Evolutionary conservation across 176 grass and related monocot genomes (phyloP).

Genomic region (sorghum (Sorghum bicolor)): DNA sequence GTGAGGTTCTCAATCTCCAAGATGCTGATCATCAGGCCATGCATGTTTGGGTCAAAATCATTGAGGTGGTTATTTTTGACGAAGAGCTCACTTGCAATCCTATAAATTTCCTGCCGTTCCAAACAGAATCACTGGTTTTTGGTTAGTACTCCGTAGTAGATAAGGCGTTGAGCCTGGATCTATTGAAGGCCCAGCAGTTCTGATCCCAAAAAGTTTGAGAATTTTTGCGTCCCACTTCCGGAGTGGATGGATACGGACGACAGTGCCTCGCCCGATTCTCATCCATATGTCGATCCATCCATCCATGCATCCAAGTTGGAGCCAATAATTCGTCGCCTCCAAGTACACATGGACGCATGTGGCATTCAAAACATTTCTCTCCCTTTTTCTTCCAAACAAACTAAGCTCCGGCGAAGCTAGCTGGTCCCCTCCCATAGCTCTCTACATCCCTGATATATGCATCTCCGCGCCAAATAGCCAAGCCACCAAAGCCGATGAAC

Average conservation of each 20-base stretch:
- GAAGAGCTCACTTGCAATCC: neutral
- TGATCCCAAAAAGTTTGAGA: neutral
- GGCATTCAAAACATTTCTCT: slow-evolving; percentile 44
- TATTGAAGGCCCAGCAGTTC: neutral
- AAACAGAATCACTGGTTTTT: neutral
- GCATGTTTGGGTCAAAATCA: neutral
- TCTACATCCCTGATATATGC: neutral
- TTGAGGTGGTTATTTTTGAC: neutral
- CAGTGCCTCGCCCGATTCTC: neutral
- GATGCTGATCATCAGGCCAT: neutral
- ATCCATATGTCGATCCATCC: slow-evolving; percentile 12
- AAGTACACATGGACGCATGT: slow-evolving; percentile 54
- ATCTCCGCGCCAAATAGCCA: neutral
- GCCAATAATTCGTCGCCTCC: slow-evolving; percentile 34
- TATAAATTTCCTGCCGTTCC: neutral
- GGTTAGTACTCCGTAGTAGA: too few species aligned
- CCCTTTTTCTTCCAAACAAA: neutral
- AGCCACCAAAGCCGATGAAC: neutral
- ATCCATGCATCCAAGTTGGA: slow-evolving; percentile 18
- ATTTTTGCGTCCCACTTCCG: neutral
- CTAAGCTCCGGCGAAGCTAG: neutral
- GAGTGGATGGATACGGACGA: neutral
- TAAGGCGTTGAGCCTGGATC: neutral
- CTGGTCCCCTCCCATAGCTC: slow-evolving; percentile 13
- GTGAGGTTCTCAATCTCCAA: neutral